Evolutionary conservation across 2,329 filamentous ascomycete genomes (phyloP).

Genomic region (Hypoxylon sp.): DNA sequence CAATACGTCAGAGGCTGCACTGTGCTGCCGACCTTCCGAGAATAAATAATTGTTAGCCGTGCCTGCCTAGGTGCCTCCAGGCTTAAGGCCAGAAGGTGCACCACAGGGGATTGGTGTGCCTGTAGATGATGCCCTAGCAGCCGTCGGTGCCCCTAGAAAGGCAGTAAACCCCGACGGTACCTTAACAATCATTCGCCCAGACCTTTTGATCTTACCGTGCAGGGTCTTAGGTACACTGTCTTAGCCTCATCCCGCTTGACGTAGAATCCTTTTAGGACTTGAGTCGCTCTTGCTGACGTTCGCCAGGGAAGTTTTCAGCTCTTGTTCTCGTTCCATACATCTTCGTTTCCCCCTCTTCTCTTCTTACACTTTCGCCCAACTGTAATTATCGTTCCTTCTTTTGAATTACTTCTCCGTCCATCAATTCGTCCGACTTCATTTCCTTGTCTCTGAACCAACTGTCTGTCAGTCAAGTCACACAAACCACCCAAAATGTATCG

Average conservation of each 20-base stretch:
- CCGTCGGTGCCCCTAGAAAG: background rate
- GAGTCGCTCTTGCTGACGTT: constrained; percentile 18
- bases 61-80: too few species aligned
- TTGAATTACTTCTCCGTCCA: constrained; percentile 13
- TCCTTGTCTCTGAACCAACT: constrained; percentile 17
- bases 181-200: constrained; percentile 18
- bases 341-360: constrained; percentile 9
- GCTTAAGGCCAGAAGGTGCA: background rate
- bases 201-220: background rate
- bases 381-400: constrained; percentile 22
- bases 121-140: background rate
- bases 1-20: constrained; percentile 12
- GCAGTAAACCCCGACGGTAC: background rate
- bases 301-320: constrained; percentile 32
- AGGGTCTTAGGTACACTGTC: constrained; percentile 2
- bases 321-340: constrained; percentile 18
- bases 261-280: constrained; percentile 18
- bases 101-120: background rate
- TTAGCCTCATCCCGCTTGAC: constrained; percentile 18
- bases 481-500: constrained; percentile 50
- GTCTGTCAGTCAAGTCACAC: constrained; percentile 4
- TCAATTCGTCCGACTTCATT: constrained; percentile 5
- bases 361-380: constrained; percentile 14
- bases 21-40: constrained; percentile 36
- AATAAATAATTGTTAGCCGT: constrained; percentile 6